phyloP scores from a whole-genome alignment of 768 basidiomycete species.

The Phaeotremella skinneri region DNA sequence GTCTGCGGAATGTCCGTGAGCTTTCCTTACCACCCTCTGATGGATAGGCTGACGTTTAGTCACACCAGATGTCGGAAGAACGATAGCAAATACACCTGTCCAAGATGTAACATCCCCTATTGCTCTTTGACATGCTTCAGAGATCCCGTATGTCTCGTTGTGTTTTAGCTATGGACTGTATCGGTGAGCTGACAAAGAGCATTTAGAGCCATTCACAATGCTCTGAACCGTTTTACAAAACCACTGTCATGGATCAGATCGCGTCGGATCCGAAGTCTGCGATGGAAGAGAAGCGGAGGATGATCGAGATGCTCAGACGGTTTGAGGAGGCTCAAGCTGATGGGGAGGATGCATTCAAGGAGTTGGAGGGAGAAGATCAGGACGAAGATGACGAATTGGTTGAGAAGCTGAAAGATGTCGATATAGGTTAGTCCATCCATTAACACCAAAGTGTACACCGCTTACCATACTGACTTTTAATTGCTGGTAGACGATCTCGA shows the following conservation, averaged over 20 bases:
- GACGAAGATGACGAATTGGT: conserved; percentile 43
- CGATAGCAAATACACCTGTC: conserved; percentile 44
- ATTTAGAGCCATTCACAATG: conserved; percentile 41
- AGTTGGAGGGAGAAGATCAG: conserved; percentile 26
- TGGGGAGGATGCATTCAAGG: conserved; percentile 17
- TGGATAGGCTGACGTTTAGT: conserved; percentile 7
- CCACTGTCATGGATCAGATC: conserved; percentile 42
- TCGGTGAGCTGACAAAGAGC: conserved; percentile 3
- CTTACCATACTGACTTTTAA: neutral
- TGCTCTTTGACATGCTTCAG: conserved; percentile 38
- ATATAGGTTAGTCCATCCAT: conserved; percentile 32
- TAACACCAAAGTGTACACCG: neutral
- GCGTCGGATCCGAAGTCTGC: conserved; percentile 47
- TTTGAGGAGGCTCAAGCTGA: conserved; percentile 39
- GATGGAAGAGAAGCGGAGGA: conserved; percentile 47
- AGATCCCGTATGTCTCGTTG: conserved; percentile 29
- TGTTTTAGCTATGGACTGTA: conserved; percentile 13
- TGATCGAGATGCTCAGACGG: conserved; percentile 46
- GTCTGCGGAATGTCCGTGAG: conserved; percentile 44
- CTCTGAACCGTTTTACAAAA: conserved; percentile 43
- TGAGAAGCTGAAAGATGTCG: conserved; percentile 26
- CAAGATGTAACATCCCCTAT: conserved; percentile 43
- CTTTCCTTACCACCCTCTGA: neutral
- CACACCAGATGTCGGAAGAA: conserved; percentile 36
- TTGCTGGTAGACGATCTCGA: conserved; percentile 34